Evolutionary conservation across 441 rosid genomes (phyloP).

Genomic region (Brassica balearica): DNA sequence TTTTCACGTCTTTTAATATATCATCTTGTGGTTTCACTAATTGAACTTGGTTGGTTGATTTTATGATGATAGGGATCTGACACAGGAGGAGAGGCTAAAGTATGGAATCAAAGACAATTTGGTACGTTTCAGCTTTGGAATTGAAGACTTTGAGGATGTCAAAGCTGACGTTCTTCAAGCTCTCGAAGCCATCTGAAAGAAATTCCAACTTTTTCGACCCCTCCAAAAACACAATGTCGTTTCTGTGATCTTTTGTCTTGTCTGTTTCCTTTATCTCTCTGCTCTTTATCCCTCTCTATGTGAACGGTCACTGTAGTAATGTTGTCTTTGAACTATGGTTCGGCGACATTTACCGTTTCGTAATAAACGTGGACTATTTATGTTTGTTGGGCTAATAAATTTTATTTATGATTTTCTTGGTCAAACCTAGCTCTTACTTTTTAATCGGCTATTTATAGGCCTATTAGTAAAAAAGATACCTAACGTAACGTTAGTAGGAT

Average conservation of each 20-base stretch:
- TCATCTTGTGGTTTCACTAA: constrained; percentile 9
- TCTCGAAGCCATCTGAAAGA: constrained; percentile 61
- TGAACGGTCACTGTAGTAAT: neutral
- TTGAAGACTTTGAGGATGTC: constrained; percentile 87
- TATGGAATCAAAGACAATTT: constrained; percentile 90
- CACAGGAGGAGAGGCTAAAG: constrained; percentile 68
- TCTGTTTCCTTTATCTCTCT: neutral
- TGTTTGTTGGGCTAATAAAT: constrained; percentile 15
- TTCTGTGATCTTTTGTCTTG: constrained; percentile 7
- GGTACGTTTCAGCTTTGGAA: constrained; percentile 93
- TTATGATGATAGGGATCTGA: constrained; percentile 71
- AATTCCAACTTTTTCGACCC: neutral
- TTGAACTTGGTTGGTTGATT: neutral
- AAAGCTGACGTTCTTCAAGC: constrained; percentile 92
- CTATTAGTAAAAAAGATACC: no score
- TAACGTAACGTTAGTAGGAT: no score
- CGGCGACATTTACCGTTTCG: constrained; percentile 27
- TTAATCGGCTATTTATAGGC: no score
- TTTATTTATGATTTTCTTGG: no score
- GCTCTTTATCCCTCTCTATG: neutral
- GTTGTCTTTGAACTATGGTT: constrained; percentile 39
- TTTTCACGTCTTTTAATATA: neutral
- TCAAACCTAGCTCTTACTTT: no score
- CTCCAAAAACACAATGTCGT: constrained; percentile 2
- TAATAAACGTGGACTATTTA: constrained; percentile 18